Conservation (phyloP, 352 stramenopile genomes). For the Detonula confervacea region DNA sequence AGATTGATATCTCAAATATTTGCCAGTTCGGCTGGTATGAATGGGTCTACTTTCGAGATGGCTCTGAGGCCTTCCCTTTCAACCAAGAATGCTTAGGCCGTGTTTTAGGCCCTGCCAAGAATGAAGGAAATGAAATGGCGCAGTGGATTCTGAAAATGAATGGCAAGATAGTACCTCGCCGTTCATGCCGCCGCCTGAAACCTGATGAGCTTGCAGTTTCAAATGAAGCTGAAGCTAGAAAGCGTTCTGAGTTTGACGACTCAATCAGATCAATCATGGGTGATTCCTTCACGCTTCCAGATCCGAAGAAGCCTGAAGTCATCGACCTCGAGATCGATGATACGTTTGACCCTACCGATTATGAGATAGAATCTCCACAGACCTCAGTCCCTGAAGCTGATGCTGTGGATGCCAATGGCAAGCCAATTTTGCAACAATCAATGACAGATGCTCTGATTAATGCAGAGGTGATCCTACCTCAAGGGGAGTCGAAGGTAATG, state of each 20-base stretch:
- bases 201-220: slow-evolving; percentile 14
- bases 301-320: too few relatives aligned
- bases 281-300: too few relatives aligned
- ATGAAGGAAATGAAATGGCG: slow-evolving; percentile 47
- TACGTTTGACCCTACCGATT: neutral
- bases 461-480: slow-evolving; percentile 40
- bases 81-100: slow-evolving; percentile 13
- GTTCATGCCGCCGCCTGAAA: slow-evolving; percentile 10
- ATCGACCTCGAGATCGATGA: too few relatives aligned
- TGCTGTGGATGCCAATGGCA: slow-evolving; percentile 7
- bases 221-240: slow-evolving; percentile 17
- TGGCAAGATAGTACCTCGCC: slow-evolving; percentile 37
- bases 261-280: slow-evolving; percentile 18
- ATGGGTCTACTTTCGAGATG: slow-evolving; percentile 23
- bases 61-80: slow-evolving; percentile 7
- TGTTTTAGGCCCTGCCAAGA: slow-evolving; percentile 29
- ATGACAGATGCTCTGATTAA: slow-evolving; percentile 38
- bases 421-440: slow-evolving; percentile 32
- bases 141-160: slow-evolving; percentile 42
- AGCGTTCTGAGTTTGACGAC: slow-evolving; percentile 25
- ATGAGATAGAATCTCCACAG: neutral
- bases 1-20: slow-evolving; percentile 44
- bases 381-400: slow-evolving; percentile 11
- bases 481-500: slow-evolving; percentile 1
- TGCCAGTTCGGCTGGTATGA: slow-evolving; percentile 37